Base-by-base conservation (phyloP, 768 basidiomycete species). In the Phlegmacium glaucopus region DNA sequence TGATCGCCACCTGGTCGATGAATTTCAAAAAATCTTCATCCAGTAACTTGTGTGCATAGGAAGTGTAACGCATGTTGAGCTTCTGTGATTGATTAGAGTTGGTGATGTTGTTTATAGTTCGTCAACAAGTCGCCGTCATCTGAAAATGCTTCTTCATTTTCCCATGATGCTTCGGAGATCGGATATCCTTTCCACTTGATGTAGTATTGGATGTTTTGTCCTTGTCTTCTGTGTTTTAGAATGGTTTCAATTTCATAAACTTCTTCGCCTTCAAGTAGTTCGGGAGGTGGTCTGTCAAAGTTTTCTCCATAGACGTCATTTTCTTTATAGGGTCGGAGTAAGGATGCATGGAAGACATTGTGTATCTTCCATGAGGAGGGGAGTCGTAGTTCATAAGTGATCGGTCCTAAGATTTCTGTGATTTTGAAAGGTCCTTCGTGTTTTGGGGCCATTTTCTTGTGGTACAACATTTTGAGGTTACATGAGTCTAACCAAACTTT, bases 381-480 rank as follows among this genome's bases (percentile, higher is more conserved):
- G 0, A 61, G 42, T 48, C 47, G 34, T 0, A 61, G 42, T 27
- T 18, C 28, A 11, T 61, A 61, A 1, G 54, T 58, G 2, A 58
- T 11, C 0, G 56, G 58, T 35, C 48, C 45, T 5, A 58, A 22
- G 0, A 56, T 49, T 25, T 56, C 43, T 4, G 3, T 39, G 4
- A 62, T 58, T 7, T 38, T n/a, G 15, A 59, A 61, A 0, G 53
- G 61, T 35, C 57, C 56, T 40, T 52, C 42, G 29, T 44, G n/a
- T 45, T 50, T 45, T 1, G 53, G 22, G 5, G 22, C 22, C 22
- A 22, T 22, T 22, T 22, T 22, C 22, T 22, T 22, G 22, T 22
- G 22, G 5, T 22, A 22, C 2, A 22, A 3, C 22, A 5, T 22
- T 22, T 22, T 22, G 22, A 22, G 22, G 22, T 22, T 22, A 5